These are phyloP conservation scores for Tulasnella sp. DNA, from an alignment of 768 basidiomycete genomes.

Conservation along the genomic window DNA sequence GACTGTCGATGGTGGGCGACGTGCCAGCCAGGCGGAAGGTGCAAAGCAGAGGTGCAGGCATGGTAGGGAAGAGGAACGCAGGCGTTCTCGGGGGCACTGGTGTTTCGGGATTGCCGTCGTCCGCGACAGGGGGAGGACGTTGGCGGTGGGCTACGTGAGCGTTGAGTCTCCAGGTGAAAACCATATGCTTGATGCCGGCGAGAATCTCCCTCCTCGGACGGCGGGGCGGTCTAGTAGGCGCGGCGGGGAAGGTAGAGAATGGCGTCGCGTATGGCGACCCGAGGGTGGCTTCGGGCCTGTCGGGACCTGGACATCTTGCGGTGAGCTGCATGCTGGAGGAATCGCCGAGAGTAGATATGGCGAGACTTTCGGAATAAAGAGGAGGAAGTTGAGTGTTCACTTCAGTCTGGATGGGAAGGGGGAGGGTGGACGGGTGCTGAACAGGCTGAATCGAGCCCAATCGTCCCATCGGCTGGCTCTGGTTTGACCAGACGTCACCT, in stretches of 20 bases:
- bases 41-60: background rate
- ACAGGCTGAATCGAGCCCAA: background rate
- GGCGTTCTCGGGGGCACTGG: background rate
- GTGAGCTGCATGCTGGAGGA: background rate
- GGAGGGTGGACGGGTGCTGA: background rate
- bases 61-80: background rate
- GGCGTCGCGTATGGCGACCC: background rate
- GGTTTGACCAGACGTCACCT: background rate
- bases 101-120: background rate
- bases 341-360: background rate
- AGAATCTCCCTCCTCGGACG: slow-evolving; percentile 1
- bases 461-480: background rate
- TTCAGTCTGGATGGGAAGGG: background rate
- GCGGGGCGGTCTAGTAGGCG: background rate
- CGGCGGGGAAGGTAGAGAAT: background rate
- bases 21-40: background rate
- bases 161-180: slow-evolving; percentile 2
- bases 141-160: background rate
- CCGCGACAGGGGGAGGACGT: background rate
- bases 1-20: background rate
- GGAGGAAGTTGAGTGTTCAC: background rate
- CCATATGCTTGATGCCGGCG: background rate
- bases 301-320: background rate
- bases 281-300: background rate
- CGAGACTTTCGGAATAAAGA: background rate